Evolutionary conservation across 2,329 filamentous ascomycete genomes (phyloP), one percentile per base, ranked within the genome.

Genomic region (Talaromyces sp.): DNA sequence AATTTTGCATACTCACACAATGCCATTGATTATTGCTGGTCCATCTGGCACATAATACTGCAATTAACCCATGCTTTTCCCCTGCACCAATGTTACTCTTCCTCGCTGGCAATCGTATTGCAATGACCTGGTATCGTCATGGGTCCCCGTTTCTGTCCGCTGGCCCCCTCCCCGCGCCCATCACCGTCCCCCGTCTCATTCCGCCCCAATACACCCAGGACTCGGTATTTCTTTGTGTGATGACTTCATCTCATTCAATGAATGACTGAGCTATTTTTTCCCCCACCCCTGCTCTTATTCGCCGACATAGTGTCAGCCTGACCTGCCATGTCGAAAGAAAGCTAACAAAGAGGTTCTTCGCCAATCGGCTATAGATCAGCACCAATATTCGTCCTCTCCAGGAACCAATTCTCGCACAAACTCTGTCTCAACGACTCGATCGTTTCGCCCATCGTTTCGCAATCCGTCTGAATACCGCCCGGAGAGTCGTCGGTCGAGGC

Each of bases 161-260:
- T 37, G 52, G 61, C 41, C 47, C 62, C 62, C 35, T 57, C 58
- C 49, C 59, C 64, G 60, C 63, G 19, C 58, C 58, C 62, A 50
- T 54, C 63, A 56, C 58, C 50, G 35, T 33, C 60, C 35, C 63
- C 37, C 43, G 57, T 50, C 66, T 49, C 35, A 64, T 68, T 69
- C 60, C 67, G 49, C 67, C 68, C 62, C 54, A 45, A 56, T 62
- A 25, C 11, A 49, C 47, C 10, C 52, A 22, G 11, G 33, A 39
- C 33, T 56, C 52, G 52, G 56, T 17, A 27, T 39, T 54, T 60
- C 62, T 61, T 64, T 61, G 54, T 60, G 35, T 27, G 15, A 39
- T 64, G 56, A 64, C 56, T 57, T 61, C 25, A 37, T 63, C 43
- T 31, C 43, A 56, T 56, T 37, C 33, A 22, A 15, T 15, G 33